These are phyloP conservation scores for Macroventuria anomochaeta DNA, from an alignment of 2,329 filamentous ascomycete genomes.

Conservation along the genomic window DNA sequence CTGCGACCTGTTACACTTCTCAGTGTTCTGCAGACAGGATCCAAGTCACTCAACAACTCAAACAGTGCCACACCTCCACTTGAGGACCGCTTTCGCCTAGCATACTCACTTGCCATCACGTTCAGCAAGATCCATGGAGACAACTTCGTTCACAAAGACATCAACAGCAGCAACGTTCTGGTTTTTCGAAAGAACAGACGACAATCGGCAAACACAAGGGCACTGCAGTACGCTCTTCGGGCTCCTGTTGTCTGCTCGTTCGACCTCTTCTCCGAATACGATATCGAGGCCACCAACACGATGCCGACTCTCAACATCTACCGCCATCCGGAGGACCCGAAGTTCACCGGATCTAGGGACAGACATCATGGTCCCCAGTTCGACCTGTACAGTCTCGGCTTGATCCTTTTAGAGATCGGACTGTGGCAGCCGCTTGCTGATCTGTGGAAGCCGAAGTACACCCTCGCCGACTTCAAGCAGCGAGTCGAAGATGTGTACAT, in stretches of 20 bases:
- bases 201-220: constrained; percentile 53
- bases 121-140: constrained; percentile 76
- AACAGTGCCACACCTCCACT: constrained; percentile 59
- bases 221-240: constrained; percentile 62
- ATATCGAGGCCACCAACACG: constrained; percentile 54
- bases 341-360: constrained; percentile 40
- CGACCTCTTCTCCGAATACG: constrained; percentile 70
- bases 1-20: constrained; percentile 54
- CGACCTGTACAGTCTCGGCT: constrained; percentile 76
- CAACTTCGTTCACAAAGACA: constrained; percentile 73
- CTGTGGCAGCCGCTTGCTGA: constrained; percentile 73
- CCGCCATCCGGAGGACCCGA: constrained; percentile 67
- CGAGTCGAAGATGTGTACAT: constrained; percentile 70
- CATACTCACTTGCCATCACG: constrained; percentile 73
- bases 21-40: constrained; percentile 56
- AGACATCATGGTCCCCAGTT: constrained; percentile 47
- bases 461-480: constrained; percentile 66
- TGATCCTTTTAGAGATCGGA: constrained; percentile 76
- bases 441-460: constrained; percentile 65
- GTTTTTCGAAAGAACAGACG: constrained; percentile 62
- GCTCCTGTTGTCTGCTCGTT: constrained; percentile 75
- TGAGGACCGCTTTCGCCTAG: constrained; percentile 78
- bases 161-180: constrained; percentile 70
- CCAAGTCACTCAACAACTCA: constrained; percentile 52
- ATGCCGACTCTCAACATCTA: constrained; percentile 63